Evolutionary conservation across 2,329 filamentous ascomycete genomes (phyloP).

Genomic region (Nothopassalora personata): DNA sequence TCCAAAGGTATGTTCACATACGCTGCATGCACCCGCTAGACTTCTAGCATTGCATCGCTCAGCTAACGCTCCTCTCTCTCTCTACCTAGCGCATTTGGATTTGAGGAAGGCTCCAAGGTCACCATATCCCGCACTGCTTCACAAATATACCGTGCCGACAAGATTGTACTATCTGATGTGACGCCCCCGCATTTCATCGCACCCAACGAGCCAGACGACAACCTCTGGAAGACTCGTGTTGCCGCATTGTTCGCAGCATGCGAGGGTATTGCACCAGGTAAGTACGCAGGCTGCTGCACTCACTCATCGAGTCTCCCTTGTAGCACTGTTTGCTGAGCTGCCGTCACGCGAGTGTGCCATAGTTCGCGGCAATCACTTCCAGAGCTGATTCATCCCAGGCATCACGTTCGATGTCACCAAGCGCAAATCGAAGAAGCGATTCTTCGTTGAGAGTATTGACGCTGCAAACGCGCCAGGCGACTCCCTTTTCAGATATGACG

Average conservation of each 20-base stretch:
- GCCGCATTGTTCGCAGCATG: constrained; percentile 33
- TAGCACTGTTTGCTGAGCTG: too few species aligned
- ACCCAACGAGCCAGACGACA: constrained; percentile 27
- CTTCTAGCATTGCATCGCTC: too few species aligned
- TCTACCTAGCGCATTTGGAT: constrained; percentile 52
- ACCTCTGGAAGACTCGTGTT: constrained; percentile 30
- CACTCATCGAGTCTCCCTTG: too few species aligned
- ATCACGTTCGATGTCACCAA: constrained; percentile 63
- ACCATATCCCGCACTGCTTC: constrained; percentile 52
- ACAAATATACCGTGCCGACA: constrained; percentile 50
- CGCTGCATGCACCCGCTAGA: too few species aligned
- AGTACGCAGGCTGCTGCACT: too few species aligned
- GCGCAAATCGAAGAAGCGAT: constrained; percentile 52
- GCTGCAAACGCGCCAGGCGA: constrained; percentile 21
- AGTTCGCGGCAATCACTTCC: too few species aligned
- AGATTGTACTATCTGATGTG: constrained; percentile 58
- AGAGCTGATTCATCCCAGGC: constrained; percentile 35
- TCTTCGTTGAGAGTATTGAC: constrained; percentile 55
- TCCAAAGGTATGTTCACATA: constrained; percentile 55
- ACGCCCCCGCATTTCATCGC: constrained; percentile 34
- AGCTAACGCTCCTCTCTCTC: too few species aligned
- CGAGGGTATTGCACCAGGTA: constrained; percentile 58
- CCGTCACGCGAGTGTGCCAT: too few species aligned
- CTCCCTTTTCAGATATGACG: constrained; percentile 18
- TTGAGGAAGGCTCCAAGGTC: constrained; percentile 67